Base-by-base conservation (phyloP, 208 protist species). In the Leishmania major region DNA sequence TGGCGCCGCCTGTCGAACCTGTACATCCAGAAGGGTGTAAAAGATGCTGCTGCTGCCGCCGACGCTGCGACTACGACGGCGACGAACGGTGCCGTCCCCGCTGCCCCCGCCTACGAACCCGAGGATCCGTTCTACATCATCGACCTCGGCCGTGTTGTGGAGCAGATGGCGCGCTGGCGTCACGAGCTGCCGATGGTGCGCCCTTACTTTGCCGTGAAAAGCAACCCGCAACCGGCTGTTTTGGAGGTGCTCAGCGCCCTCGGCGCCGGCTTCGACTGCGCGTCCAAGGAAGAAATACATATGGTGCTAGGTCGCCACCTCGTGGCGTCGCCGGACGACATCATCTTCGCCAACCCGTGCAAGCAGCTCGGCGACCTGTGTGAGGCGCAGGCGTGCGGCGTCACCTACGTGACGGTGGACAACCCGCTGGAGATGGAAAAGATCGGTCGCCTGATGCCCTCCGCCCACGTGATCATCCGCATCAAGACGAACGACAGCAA, bases 281-380 rank as follows among this genome's bases (percentile, higher is more conserved):
- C 95, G 62, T 92, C 85, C 57, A 88, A 85, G 57, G 81, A 75
- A 0, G 93, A 97, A 60, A 93, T 97, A 47, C 72, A 85, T 43
- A 49, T 85, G 22, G 92, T 96, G 60, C 73, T 93, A 25, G 64
- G 87, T 73, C 77, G 87, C 45, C 72, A 78, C 66, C 82, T 93
- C 59, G 84, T 86, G 15, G 75, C 73, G 45, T 82, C 80, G 28
- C 78, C 89, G 17, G 84, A 87, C 60, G 83, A 93, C 75, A 93
- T 97, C 82, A 87, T 97, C 84, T 97, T 95, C 70, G 94, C 94
- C 22, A 98, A 98, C 86, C 96, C 96, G 43, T 96, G 93, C 84
- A 98, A 98, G 81, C 87, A 92, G 79, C 67, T 78, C 15, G 77
- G 83, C 37, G 89, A 97, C 73, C 87, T 98, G 67, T 71, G 87